Conservation (phyloP, 106 monocot species). For the Gastrodia elata region DNA sequence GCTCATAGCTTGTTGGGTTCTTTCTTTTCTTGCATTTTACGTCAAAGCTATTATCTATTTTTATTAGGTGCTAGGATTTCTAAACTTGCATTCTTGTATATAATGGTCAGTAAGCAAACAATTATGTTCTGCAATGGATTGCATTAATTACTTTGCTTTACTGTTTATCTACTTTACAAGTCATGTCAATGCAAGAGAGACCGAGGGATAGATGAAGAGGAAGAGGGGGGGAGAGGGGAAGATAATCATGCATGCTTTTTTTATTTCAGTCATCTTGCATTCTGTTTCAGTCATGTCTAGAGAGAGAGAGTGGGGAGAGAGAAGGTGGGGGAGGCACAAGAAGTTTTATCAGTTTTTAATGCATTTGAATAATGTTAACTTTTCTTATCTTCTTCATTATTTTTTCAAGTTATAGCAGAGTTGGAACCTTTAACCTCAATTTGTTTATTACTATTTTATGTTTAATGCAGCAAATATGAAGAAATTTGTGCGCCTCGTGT, state of each 20-base stretch:
- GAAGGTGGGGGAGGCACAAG: no score
- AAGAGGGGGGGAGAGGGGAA: no score
- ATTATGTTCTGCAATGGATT: background rate
- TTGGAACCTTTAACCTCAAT: background rate
- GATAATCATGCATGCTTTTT: no score
- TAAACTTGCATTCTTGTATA: background rate
- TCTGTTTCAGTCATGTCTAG: no score
- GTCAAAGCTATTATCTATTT: background rate
- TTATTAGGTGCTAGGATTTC: background rate
- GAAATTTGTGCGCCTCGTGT: slow-evolving; percentile 78
- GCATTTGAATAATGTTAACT: background rate
- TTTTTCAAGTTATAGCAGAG: background rate
- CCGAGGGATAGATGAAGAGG: no score
- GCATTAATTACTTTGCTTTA: background rate
- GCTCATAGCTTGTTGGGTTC: background rate
- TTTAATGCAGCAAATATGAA: slow-evolving; percentile 65
- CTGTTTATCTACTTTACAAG: background rate
- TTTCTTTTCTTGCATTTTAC: background rate
- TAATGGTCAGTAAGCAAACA: background rate
- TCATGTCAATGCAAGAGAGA: no score
- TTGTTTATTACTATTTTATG: background rate
- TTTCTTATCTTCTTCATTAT: background rate
- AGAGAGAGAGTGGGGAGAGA: no score
- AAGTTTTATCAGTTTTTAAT: background rate
- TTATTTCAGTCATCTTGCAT: no score